These are phyloP conservation scores for Globisporangium paroecandrum DNA, from an alignment of 352 stramenopile species.

Conservation along the genomic window DNA sequence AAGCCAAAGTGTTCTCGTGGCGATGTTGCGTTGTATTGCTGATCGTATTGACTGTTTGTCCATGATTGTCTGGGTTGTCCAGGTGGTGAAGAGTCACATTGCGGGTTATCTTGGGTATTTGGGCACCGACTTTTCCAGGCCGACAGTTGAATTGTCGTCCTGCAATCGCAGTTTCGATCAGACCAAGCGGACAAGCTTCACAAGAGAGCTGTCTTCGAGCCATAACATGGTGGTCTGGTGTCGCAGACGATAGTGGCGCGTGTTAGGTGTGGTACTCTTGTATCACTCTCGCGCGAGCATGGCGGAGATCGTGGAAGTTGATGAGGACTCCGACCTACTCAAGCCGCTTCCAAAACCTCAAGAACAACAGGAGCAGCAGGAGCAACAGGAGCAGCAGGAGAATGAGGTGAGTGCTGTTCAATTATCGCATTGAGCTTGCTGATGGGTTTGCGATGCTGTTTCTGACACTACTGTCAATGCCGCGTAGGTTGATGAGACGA, in stretches of 20 bases:
- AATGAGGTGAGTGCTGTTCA: background rate
- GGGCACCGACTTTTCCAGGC: background rate
- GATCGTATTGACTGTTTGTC: background rate
- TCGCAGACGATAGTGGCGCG: background rate
- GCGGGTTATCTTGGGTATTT: background rate
- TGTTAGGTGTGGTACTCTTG: background rate
- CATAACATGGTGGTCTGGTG: background rate
- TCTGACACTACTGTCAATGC: background rate
- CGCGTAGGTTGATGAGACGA: background rate
- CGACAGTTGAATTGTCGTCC: background rate
- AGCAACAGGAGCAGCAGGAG: background rate
- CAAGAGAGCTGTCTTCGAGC: background rate
- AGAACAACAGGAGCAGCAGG: background rate
- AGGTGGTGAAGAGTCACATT: slow-evolving; percentile 4
- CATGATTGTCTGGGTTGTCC: too few relatives aligned
- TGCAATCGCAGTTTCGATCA: background rate
- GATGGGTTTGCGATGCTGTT: background rate
- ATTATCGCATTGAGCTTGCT: background rate
- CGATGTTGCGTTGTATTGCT: background rate
- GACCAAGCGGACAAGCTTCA: background rate
- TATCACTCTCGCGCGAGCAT: background rate
- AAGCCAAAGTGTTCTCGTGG: background rate
- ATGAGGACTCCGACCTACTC: background rate
- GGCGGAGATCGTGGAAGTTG: background rate
- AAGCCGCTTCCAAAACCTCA: background rate